These are phyloP conservation scores for Pichia nakasei DNA, from an alignment of 805 yeast species.

Conservation along the genomic window DNA sequence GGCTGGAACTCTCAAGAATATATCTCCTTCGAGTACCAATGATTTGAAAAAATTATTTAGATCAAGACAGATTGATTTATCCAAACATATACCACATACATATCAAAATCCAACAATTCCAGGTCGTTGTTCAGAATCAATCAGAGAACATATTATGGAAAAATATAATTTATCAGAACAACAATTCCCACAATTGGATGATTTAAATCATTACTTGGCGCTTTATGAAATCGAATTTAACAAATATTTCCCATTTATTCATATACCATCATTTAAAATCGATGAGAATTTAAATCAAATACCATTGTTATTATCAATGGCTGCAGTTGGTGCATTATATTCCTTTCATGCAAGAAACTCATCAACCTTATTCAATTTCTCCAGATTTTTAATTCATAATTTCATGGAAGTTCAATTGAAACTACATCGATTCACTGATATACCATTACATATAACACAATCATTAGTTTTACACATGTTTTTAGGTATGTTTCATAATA, in stretches of 20 bases:
- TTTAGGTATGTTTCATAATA: constrained; percentile 48
- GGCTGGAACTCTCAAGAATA: background rate
- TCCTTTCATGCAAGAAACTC: constrained; percentile 76
- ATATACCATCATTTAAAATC: constrained; percentile 49
- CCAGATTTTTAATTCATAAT: constrained; percentile 57
- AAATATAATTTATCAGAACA: constrained; percentile 44
- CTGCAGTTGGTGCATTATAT: constrained; percentile 83
- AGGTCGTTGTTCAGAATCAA: constrained; percentile 38
- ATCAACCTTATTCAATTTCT: constrained; percentile 55
- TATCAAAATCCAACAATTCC: constrained; percentile 23
- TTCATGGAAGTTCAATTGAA: constrained; percentile 46
- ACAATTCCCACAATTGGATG: constrained; percentile 68
- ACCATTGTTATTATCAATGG: constrained; percentile 70
- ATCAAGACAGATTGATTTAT: constrained; percentile 57
- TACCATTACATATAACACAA: constrained; percentile 48
- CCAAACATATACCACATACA: constrained; percentile 35
- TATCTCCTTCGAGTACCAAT: constrained; percentile 20
- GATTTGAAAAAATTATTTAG: constrained; percentile 56
- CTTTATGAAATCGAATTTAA: constrained; percentile 72
- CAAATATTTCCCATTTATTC: constrained; percentile 77
- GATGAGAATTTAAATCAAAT: constrained; percentile 42
- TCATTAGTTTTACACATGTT: constrained; percentile 48
- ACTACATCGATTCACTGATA: constrained; percentile 43
- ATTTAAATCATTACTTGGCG: constrained; percentile 67
- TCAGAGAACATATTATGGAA: constrained; percentile 45